Evolutionary conservation across 495 filamentous ascomycete species (phyloP).

Genomic region (Aspergillus hancockii): DNA sequence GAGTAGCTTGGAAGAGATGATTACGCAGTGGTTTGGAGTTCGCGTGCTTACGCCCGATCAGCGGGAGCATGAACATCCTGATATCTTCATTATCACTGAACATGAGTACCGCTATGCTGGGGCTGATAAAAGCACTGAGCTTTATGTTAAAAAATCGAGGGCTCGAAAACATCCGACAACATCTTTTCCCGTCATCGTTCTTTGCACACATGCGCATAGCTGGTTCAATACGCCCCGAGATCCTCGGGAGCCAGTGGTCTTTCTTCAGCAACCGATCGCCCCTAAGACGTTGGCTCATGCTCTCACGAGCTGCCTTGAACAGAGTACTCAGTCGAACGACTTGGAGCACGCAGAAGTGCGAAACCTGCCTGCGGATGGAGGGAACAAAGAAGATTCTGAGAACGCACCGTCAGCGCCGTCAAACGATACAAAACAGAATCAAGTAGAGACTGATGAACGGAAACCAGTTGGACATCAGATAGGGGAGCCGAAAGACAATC

Average conservation of each 20-base stretch:
- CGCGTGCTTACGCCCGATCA: neutral
- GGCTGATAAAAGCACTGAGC: neutral
- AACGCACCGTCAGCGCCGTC: neutral
- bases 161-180: neutral
- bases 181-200: neutral
- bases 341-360: neutral
- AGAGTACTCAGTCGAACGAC: neutral
- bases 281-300: neutral
- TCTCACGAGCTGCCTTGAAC: neutral
- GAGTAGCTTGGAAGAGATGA: neutral
- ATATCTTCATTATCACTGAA: neutral
- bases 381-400: neutral
- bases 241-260: neutral
- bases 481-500: neutral
- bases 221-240: neutral
- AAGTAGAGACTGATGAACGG: neutral
- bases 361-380: neutral
- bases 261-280: neutral
- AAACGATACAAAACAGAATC: neutral
- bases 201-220: neutral
- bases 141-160: neutral
- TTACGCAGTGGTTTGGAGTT: neutral
- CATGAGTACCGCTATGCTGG: neutral
- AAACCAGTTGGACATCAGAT: neutral
- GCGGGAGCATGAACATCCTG: neutral